Percentiles rank a stretch among this genome's conserved stretches.
Evolutionary conservation across 768 basidiomycete species (phyloP).

Genomic region (Psilocybe cubensis): DNA sequence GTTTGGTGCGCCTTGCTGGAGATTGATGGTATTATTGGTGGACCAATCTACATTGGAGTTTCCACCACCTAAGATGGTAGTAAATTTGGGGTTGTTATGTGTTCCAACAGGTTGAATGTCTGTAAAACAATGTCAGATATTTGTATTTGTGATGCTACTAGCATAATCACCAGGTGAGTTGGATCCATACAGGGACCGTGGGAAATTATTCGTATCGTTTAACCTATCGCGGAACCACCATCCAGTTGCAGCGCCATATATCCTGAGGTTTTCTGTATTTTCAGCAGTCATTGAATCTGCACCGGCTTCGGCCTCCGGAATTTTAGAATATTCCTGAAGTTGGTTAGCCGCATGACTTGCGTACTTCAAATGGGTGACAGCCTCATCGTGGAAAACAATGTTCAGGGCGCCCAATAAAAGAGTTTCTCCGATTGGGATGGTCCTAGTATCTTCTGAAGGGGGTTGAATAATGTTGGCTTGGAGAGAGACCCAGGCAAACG

Average conservation of each 20-base stretch:
- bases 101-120: not conserved
- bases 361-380: not conserved
- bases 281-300: no score
- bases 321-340: not conserved
- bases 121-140: not conserved
- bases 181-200: not conserved
- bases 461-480: not conserved
- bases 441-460: not conserved
- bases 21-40: not conserved
- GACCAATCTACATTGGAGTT: not conserved
- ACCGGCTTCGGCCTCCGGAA: not conserved
- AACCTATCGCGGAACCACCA: not conserved
- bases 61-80: not conserved
- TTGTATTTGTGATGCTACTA: no score
- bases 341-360: not conserved
- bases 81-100: not conserved
- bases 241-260: not conserved
- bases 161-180: not conserved
- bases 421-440: not conserved
- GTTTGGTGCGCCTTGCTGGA: not conserved
- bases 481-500: not conserved
- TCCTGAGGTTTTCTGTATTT: not conserved
- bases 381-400: constrained; percentile 4
- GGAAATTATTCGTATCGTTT: not conserved
- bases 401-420: not conserved